Evolutionary conservation across 768 basidiomycete species (phyloP).

Genomic region (Suillus paluster): DNA sequence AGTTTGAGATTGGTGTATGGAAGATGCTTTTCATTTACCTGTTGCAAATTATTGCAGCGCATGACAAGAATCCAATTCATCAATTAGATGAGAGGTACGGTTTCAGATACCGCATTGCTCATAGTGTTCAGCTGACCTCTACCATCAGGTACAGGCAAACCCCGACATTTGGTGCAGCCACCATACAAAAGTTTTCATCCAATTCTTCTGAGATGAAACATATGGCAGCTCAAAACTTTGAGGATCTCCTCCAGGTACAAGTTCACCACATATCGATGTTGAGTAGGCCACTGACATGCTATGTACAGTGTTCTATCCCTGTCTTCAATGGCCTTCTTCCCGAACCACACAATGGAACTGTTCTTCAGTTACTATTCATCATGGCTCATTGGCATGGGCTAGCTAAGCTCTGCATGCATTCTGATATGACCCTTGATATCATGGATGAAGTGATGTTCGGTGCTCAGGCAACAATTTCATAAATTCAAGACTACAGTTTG

Average conservation of each 20-base stretch:
- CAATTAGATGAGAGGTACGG: not conserved
- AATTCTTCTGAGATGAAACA: conserved; percentile 39
- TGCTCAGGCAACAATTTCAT: not conserved
- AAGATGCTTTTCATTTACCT: conserved; percentile 40
- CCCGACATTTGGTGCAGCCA: conserved; percentile 34
- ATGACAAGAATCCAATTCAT: not conserved
- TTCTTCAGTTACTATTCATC: conserved; percentile 11
- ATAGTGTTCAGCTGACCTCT: not conserved
- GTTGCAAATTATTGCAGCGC: conserved; percentile 29
- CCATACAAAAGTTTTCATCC: conserved; percentile 32
- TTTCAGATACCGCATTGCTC: too few relatives aligned
- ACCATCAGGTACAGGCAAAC: conserved; percentile 6
- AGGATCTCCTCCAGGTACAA: conserved; percentile 38
- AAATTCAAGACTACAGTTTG: not conserved
- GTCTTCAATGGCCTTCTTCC: conserved; percentile 32
- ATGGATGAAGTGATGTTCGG: not conserved
- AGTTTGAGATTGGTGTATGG: conserved; percentile 44
- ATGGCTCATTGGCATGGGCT: conserved; percentile 19
- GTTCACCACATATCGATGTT: not conserved
- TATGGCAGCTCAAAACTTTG: conserved; percentile 39
- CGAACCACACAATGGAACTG: not conserved
- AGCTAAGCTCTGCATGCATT: not conserved
- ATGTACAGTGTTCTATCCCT: conserved; percentile 38
- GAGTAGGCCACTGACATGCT: not conserved
- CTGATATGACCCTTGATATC: not conserved